Base-by-base conservation (phyloP, 2,329 filamentous ascomycete genomes). In the Clonostachys rosea region DNA sequence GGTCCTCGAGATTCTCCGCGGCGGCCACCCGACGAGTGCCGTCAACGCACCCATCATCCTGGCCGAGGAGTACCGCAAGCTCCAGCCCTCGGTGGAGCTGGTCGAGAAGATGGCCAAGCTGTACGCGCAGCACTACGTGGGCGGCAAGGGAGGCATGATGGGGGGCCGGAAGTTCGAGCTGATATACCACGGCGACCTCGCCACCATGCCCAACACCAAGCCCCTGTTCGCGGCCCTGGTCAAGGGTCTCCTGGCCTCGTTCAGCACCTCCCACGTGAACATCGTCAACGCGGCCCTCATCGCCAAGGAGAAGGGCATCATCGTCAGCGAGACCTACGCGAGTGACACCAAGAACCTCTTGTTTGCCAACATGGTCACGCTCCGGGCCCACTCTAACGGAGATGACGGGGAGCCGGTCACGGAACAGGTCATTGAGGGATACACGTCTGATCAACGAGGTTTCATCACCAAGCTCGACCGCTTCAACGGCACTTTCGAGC, bases 31-130 rank as follows among this genome's bases (percentile, higher is more conserved):
- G 0, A 87, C 86, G 2, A 82, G 78, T 17, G 87, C 88, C 6
- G 88, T 92, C 59, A 92, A 94, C 53, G 88, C 87, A 0, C 88
- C 89, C 5, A 77, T 92, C 46, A 92, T 92, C 51, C 71, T 91
- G 14, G 87, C 87, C 0, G 87, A 91, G 52, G 88, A 92, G 65
- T 91, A 89, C 60, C 76, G 83, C 51, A 89, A 86, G 50, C 72
- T 92, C 5, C 84, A 89, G 56, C 88, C 89, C 0, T 91, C 89
- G 55, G 86, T 92, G 6, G 73, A 74, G 9, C 75, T 94, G 1
- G 76, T 91, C 10, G 89, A 94, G 65, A 87, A 86, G 56, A 89
- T 94, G 79, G 89, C 88, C 2, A 78, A 76, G 4, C 68, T 92
- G 1, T 92, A 91, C 60, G 91, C 87, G 1, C 88, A 92, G 56